A percentile compares a stretch with the other conserved stretches of the same genome.
These are phyloP conservation scores for Gossypium davidsonii DNA, from an alignment of 441 rosid genomes.

Conservation along the genomic window DNA sequence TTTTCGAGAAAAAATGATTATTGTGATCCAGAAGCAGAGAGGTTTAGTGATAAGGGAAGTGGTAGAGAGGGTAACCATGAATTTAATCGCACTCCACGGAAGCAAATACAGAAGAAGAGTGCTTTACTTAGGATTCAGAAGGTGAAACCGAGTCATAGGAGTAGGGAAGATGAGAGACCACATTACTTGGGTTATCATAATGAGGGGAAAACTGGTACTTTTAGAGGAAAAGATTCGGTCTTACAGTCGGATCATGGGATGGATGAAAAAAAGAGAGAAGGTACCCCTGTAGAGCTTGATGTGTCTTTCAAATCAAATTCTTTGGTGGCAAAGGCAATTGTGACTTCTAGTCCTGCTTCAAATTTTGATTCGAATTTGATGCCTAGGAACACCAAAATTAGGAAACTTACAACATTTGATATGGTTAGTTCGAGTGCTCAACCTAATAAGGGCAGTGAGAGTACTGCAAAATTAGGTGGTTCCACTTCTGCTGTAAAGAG, in stretches of 20 bases:
- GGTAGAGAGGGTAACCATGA: slow-evolving; percentile 46
- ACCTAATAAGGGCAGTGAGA: slow-evolving; percentile 22
- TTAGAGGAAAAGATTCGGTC: slow-evolving; percentile 46
- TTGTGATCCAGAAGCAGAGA: slow-evolving; percentile 32
- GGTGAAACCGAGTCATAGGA: slow-evolving; percentile 42
- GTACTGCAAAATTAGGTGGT: slow-evolving; percentile 20
- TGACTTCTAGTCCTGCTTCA: slow-evolving; percentile 29
- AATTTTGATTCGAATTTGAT: slow-evolving; percentile 29
- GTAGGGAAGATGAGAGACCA: slow-evolving; percentile 43
- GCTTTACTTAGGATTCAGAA: slow-evolving; percentile 74
- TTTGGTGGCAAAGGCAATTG: slow-evolving; percentile 67
- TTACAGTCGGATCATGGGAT: slow-evolving; percentile 27
- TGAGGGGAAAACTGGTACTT: slow-evolving; percentile 39
- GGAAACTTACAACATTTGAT: slow-evolving; percentile 30
- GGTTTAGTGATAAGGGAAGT: slow-evolving; percentile 41
- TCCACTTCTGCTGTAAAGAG: slow-evolving; percentile 21
- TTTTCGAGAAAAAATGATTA: slow-evolving; percentile 34
- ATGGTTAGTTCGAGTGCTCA: slow-evolving; percentile 30
- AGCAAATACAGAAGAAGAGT: slow-evolving; percentile 71
- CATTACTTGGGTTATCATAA: slow-evolving; percentile 30
- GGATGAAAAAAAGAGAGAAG: slow-evolving; percentile 43
- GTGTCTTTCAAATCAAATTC: slow-evolving; percentile 78
- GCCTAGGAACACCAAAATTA: slow-evolving; percentile 47
- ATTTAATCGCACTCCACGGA: slow-evolving; percentile 42
- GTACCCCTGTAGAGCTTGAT: slow-evolving; percentile 66